Percentiles rank a stretch among this genome's conserved stretches.
These are phyloP conservation scores for Hypoxylon sp. DNA, from an alignment of 2,329 filamentous ascomycete species.

Conservation along the genomic window DNA sequence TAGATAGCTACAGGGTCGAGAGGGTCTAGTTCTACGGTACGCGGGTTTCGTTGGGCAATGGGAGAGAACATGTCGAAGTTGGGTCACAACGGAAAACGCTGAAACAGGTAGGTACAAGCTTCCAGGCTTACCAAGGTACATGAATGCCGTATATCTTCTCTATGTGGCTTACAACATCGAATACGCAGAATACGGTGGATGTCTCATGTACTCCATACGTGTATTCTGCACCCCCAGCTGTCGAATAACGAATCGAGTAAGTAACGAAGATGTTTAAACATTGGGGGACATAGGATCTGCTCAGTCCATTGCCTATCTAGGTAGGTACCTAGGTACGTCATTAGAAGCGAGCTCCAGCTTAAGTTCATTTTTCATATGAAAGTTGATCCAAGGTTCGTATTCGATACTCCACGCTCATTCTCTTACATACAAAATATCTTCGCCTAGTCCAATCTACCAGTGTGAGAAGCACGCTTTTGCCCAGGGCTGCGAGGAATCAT, in stretches of 20 bases:
- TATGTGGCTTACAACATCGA: background rate
- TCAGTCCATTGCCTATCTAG: background rate
- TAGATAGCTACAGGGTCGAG: constrained; percentile 7
- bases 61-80: background rate
- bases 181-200: background rate
- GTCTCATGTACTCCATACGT: background rate
- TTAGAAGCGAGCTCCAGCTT: background rate
- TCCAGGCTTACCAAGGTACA: constrained; percentile 18
- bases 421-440: constrained; percentile 7
- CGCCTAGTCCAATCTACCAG: constrained; percentile 1
- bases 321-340: background rate
- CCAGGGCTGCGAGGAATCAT: constrained; percentile 13
- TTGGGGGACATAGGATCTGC: background rate
- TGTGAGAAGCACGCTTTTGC: background rate
- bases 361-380: constrained; percentile 3
- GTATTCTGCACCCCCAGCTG: background rate
- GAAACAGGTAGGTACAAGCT: constrained; percentile 37
- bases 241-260: constrained; percentile 6
- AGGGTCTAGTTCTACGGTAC: background rate
- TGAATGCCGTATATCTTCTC: no score
- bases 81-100: constrained; percentile 22
- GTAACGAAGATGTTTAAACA: background rate
- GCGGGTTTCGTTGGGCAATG: constrained; percentile 16
- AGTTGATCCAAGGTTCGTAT: background rate
- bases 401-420: background rate